A percentile compares a stretch with the other conserved stretches of the same genome.
These are phyloP conservation scores for Samsoniella hepiali DNA, from an alignment of 2,329 filamentous ascomycete genomes.

Conservation along the genomic window DNA sequence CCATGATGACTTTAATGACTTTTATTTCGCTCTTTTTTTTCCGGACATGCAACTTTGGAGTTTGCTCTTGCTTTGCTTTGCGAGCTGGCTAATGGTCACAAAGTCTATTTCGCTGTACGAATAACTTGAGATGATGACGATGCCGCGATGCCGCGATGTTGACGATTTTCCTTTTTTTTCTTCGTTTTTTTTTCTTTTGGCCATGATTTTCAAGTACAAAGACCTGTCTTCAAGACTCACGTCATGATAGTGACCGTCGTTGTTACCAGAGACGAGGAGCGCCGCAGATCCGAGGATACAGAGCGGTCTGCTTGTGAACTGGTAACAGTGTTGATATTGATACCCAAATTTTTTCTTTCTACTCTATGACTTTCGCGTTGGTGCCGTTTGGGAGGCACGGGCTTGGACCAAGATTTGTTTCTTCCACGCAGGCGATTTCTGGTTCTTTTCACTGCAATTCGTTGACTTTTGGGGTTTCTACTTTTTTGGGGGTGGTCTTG, in stretches of 20 bases:
- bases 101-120: conserved; percentile 2
- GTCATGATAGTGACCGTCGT: conserved; percentile 14
- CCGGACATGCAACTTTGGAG: background rate
- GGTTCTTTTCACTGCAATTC: background rate
- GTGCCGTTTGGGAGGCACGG: background rate
- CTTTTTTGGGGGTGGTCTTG: background rate
- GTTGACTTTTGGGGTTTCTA: background rate
- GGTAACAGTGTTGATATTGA: conserved; percentile 16
- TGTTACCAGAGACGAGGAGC: background rate
- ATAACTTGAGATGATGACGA: conserved; percentile 7
- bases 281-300: conserved; percentile 1
- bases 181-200: background rate
- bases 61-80: background rate
- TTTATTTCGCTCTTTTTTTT: background rate
- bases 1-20: conserved; percentile 11
- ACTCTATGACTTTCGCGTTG: background rate
- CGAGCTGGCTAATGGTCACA: background rate
- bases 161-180: background rate
- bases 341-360: conserved; percentile 14
- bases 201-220: conserved; percentile 10
- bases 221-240: conserved; percentile 17
- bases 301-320: conserved; percentile 6
- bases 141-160: background rate
- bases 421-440: background rate
- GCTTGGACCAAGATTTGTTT: background rate